Evolutionary conservation across 306 rosid genomes (phyloP), one percentile per base, ranked within the genome.

Genomic region (Elaeagnus macrophylla): DNA sequence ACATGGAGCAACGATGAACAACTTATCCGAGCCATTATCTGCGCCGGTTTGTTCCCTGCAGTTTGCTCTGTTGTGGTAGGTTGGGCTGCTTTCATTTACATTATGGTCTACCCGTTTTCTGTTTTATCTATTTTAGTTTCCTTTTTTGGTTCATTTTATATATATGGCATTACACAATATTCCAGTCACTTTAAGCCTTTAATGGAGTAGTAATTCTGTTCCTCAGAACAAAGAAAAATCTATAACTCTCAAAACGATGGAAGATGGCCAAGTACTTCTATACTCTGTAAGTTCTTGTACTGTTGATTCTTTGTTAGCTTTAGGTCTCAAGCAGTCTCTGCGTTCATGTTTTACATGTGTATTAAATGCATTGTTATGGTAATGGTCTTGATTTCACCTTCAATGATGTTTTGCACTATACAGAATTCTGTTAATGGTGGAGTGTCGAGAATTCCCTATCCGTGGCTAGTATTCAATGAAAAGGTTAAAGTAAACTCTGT

Each of bases 391-490:
- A 5, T 17, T 15, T 76, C 57, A 39, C 56, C 56, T 14, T 55
- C 41, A 48, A 47, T 67, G 9, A 50, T 57, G 32, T 12, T 42
- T 14, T 47, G 20, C 19, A 68, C 52, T 16, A 8, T 60, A 59
- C 59, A 93, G 96, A 93, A 72, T 69, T 93, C 99, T 0, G 94
- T 87, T 37, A 93, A 93, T 73, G 93, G 78, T 12, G 74, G 73
- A 56, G 81, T 72, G 72, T 75, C 85, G 45, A 82, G 70, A 77
- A 93, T 93, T 80, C 85, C 95, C 19, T 84, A 82, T 74, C 95
- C 99, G 19, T 93, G 99, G 99, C 78, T 93, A 37, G 88, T 93
- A 68, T 93, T 93, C 59, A 93, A 93, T 3, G 99, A 87, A 76
- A 91, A 87, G 78, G 73, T 91, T 57, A 91, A 91, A 79, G 96